Evolutionary conservation across 2,329 filamentous ascomycete species (phyloP), one percentile per base, ranked within the genome.

Genomic region (Bipolaris oryzae): DNA sequence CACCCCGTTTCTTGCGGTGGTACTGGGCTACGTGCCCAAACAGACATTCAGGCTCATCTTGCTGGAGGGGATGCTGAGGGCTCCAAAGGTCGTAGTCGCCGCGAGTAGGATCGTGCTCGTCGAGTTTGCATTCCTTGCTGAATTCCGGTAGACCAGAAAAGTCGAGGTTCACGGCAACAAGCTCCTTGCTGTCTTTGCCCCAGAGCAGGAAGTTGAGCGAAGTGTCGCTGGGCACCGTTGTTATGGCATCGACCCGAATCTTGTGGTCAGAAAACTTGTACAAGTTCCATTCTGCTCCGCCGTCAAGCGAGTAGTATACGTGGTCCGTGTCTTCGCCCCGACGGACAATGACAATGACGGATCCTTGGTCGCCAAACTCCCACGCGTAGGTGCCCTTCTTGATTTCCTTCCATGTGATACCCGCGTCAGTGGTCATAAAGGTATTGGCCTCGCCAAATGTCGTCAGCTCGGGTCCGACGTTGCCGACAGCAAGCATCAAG

Each of bases 321-420:
- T 81, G 78, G 62, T 89, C 89, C 4, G 89, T 92, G 49, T 85
- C 82, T 50, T 83, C 84, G 13, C 84, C 82, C 55, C 92, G 87
- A 70, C 89, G 85, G 20, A 94, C 92, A 46, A 99, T 88, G 39
- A 96, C 91, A 60, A 98, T 87, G 67, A 98, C 89, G 5, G 92
- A 95, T 25, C 95, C 95, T 74, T 96, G 92, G 68, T 99, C 96
- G 56, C 95, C 96, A 73, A 92, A 96, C 70, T 96, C 91, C 92
- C 92, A 99, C 70, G 90, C 89, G 82, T 92, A 96, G 34, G 84
- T 85, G 5, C 95, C 96, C 77, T 96, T 93, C 78, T 90, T 94
- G 59, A 94, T 87, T 56, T 88, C 86, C 62, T 84, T 87, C 95
- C 95, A 99, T 37, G 81, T 90, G 49, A 98, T 84, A 53, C 96